Percentiles rank a stretch among this genome's conserved stretches.
Conservation (phyloP, 1,139 yeast species). For the Diutina catenulata region DNA sequence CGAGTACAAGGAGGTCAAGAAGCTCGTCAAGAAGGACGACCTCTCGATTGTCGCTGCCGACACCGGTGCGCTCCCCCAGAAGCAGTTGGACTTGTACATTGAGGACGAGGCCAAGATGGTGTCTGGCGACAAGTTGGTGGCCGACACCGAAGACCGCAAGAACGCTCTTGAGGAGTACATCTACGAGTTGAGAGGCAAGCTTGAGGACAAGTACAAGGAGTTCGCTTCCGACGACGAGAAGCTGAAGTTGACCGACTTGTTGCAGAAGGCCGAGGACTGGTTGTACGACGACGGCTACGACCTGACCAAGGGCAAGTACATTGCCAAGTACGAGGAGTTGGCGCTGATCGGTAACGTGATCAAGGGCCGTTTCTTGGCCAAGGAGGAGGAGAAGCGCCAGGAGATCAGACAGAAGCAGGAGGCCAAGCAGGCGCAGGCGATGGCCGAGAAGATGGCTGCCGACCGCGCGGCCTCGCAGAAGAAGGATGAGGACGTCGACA, state of each 20-base stretch:
- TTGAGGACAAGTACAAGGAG: conserved; percentile 81
- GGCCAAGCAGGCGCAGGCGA: conserved; percentile 74
- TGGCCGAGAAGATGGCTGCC: conserved; percentile 87
- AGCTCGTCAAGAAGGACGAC: conserved; percentile 85
- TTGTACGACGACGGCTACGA: conserved; percentile 96
- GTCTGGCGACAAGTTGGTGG: conserved; percentile 89
- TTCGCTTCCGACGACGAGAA: conserved; percentile 91
- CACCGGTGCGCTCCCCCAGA: conserved; percentile 56
- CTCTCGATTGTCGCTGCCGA: conserved; percentile 43
- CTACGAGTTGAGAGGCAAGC: conserved; percentile 93
- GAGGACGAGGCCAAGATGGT: conserved; percentile 80
- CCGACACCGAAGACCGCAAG: conserved; percentile 98
- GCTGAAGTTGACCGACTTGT: conserved; percentile 58
- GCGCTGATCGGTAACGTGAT: conserved; percentile 91
- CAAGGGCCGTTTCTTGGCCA: conserved; percentile 88
- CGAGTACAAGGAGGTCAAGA: conserved; percentile 82
- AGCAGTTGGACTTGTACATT: conserved; percentile 44
- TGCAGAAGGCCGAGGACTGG: conserved; percentile 93
- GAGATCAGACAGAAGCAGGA: conserved; percentile 80
- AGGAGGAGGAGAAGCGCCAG: conserved; percentile 92
- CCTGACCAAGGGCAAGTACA: conserved; percentile 90
- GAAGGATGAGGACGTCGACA: conserved; percentile 3
- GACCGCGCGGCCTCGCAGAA: conserved; percentile 39
- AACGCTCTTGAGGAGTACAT: conserved; percentile 97
- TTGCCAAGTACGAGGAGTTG: conserved; percentile 96